A percentile compares a stretch with the other conserved stretches of the same genome.
These are phyloP conservation scores for Metschnikowia gelsemii DNA, from an alignment of 805 yeast species.

Conservation along the genomic window DNA sequence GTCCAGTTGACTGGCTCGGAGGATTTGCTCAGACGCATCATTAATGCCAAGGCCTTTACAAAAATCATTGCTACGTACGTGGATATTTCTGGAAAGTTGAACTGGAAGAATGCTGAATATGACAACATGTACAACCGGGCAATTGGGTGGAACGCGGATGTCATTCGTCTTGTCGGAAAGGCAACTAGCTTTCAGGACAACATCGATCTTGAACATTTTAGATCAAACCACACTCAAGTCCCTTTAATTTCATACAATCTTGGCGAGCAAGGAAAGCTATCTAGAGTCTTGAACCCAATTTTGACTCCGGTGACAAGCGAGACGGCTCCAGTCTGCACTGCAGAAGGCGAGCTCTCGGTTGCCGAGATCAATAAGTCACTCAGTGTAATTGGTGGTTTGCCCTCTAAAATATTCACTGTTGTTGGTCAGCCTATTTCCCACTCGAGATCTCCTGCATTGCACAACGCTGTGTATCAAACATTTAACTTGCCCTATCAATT, in stretches of 20 bases:
- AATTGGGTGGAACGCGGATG: conserved; percentile 59
- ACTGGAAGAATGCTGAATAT: conserved; percentile 76
- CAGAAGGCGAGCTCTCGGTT: conserved; percentile 76
- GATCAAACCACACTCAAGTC: conserved; percentile 48
- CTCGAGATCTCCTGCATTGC: conserved; percentile 87
- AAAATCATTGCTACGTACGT: conserved; percentile 82
- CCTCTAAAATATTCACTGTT: conserved; percentile 60
- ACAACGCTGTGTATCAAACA: conserved; percentile 72
- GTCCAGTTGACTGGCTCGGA: conserved; percentile 71
- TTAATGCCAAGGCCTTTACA: conserved; percentile 56
- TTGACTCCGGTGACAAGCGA: conserved; percentile 85
- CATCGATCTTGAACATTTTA: conserved; percentile 66
- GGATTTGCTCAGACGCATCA: conserved; percentile 50
- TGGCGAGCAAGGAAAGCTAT: conserved; percentile 73
- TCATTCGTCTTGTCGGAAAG: conserved; percentile 79
- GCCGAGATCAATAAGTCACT: conserved; percentile 59
- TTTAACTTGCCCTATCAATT: conserved; percentile 78
- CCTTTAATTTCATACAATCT: conserved; percentile 85
- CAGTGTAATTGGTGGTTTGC: conserved; percentile 61
- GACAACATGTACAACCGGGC: conserved; percentile 70
- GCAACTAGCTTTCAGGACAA: conserved; percentile 70
- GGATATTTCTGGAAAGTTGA: conserved; percentile 59
- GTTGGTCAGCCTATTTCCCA: conserved; percentile 82
- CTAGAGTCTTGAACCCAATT: conserved; percentile 70
- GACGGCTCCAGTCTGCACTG: conserved; percentile 64